Conservation (phyloP, 805 yeast species). For the Saccharomycopsis microspora region DNA sequence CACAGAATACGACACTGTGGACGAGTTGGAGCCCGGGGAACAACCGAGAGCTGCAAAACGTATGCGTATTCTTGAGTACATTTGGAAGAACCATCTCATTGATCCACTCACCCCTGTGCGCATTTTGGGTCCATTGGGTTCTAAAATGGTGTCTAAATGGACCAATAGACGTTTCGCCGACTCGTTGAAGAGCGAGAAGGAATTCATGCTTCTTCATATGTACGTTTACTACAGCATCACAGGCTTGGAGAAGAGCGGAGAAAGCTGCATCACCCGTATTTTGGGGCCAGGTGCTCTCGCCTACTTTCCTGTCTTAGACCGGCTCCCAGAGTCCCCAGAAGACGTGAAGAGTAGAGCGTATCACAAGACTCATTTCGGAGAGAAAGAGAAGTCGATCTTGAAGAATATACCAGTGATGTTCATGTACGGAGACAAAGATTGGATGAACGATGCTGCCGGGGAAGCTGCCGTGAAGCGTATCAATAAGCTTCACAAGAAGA, state of each 20-base stretch:
- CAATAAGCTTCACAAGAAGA: slow-evolving; percentile 15
- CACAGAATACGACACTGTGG: background rate
- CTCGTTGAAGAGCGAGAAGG: slow-evolving; percentile 18
- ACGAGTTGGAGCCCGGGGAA: slow-evolving; percentile 4
- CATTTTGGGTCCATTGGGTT: slow-evolving; percentile 40
- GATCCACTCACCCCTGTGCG: slow-evolving; percentile 48
- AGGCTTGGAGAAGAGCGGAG: slow-evolving; percentile 51
- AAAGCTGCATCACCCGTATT: slow-evolving; percentile 47
- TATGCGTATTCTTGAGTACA: slow-evolving; percentile 1
- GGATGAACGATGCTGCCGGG: slow-evolving; percentile 63
- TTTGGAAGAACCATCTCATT: slow-evolving; percentile 40
- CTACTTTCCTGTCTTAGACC: slow-evolving; percentile 42
- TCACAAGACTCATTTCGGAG: slow-evolving; percentile 57
- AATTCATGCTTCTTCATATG: slow-evolving; percentile 34
- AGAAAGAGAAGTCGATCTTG: slow-evolving; percentile 30
- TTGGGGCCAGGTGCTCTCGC: slow-evolving; percentile 50
- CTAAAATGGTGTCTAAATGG: slow-evolving; percentile 42
- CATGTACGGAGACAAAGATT: slow-evolving; percentile 58
- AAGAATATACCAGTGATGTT: slow-evolving; percentile 38
- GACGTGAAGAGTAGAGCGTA: slow-evolving; percentile 32
- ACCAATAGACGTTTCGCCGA: slow-evolving; percentile 35
- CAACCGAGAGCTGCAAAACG: slow-evolving; percentile 1
- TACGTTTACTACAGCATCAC: slow-evolving; percentile 42
- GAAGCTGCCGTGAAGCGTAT: slow-evolving; percentile 28
- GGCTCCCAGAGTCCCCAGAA: slow-evolving; percentile 30